Percentiles rank a stretch among this genome's conserved stretches.
Conservation (phyloP, 441 rosid species). For the Adansonia gregorii region DNA sequence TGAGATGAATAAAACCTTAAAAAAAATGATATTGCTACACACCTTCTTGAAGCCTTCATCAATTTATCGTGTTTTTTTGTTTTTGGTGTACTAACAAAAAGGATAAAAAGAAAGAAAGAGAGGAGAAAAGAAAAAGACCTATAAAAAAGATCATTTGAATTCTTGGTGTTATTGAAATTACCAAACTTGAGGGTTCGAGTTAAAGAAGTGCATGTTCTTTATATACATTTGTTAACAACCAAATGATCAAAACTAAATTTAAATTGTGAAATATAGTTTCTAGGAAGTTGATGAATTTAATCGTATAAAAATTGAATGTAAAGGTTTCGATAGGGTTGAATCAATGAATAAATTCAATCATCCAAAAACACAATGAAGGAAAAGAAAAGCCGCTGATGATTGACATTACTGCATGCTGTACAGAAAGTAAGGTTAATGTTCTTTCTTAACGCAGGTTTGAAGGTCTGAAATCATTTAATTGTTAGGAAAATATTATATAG, state of each 20-base stretch:
- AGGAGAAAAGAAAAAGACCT: too few species aligned
- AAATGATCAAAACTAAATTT: not conserved
- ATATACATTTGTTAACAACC: not conserved
- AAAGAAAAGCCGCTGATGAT: not conserved
- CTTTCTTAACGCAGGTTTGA: not conserved
- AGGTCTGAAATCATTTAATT: not conserved
- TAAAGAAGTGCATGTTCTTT: not conserved
- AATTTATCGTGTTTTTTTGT: too few species aligned
- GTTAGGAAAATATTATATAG: not conserved
- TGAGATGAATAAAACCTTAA: too few species aligned
- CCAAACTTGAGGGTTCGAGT: not conserved
- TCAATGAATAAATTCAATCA: too few species aligned
- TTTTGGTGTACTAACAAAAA: too few species aligned
- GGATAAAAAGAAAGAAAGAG: too few species aligned
- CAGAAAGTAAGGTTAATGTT: not conserved
- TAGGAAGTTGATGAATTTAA: not conserved
- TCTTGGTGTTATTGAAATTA: not conserved
- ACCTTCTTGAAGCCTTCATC: too few species aligned
- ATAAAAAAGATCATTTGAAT: too few species aligned
- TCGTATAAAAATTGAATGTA: too few species aligned
- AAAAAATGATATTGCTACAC: too few species aligned
- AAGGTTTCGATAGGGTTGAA: too few species aligned
- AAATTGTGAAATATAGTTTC: not conserved
- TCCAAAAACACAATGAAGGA: too few species aligned
- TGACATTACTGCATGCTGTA: not conserved